phyloP scores from a whole-genome alignment of 2,329 filamentous ascomycete species.

The Apiospora phragmitis region DNA sequence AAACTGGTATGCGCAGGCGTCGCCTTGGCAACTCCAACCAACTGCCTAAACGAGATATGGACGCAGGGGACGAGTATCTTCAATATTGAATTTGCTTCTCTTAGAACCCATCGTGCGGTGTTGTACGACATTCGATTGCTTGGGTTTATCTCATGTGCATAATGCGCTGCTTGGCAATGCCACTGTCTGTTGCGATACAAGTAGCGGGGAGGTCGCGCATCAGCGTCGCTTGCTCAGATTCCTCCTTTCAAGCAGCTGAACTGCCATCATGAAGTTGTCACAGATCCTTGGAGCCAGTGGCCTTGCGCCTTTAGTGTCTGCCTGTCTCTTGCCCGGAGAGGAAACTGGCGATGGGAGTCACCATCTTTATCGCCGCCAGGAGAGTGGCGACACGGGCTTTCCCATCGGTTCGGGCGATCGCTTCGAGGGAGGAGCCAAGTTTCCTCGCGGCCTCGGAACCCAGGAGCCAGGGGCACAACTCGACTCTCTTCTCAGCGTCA shows the following conservation, averaged over 20 bases:
- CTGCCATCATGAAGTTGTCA: conserved; percentile 4
- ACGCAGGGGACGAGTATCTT: background rate
- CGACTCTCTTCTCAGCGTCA: conserved; percentile 40
- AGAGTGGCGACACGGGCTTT: conserved; percentile 18
- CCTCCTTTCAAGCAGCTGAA: background rate
- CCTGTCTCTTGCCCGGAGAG: conserved; percentile 11
- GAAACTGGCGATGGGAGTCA: background rate
- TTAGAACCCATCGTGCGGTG: background rate
- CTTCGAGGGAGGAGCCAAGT: conserved; percentile 38
- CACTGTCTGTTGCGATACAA: background rate
- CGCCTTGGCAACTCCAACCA: background rate
- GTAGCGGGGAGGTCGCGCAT: background rate
- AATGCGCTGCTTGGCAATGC: background rate
- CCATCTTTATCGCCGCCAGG: background rate
- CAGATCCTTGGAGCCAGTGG: background rate
- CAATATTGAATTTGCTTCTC: background rate
- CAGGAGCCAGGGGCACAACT: conserved; percentile 34
- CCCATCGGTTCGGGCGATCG: conserved; percentile 34
- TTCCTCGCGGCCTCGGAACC: conserved; percentile 42
- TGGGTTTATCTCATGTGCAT: background rate
- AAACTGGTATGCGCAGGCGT: background rate
- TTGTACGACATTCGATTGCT: background rate
- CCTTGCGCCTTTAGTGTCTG: conserved; percentile 6
- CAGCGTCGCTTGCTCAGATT: background rate
- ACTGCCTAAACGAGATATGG: background rate